phyloP scores from a whole-genome alignment of 1,139 yeast species.

The Geotrichum macrosporum region DNA sequence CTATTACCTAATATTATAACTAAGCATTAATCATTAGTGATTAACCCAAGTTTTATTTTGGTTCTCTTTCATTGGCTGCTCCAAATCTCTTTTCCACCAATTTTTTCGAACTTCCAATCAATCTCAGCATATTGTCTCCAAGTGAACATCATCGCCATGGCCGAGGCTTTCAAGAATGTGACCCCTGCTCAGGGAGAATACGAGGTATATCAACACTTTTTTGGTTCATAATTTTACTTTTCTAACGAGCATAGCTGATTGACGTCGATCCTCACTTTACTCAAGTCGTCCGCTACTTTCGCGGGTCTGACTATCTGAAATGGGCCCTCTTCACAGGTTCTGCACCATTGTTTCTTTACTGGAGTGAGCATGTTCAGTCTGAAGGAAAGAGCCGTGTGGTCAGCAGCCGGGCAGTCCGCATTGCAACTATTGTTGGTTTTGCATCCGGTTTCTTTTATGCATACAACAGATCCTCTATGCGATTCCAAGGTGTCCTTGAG shows the following conservation, averaged over 20 bases:
- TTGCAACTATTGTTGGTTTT: constrained; percentile 57
- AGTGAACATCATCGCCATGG: constrained; percentile 10
- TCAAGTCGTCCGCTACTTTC: constrained; percentile 68
- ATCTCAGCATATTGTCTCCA: background rate
- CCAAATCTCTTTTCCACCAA: background rate
- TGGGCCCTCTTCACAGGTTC: constrained; percentile 66
- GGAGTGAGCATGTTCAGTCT: constrained; percentile 50
- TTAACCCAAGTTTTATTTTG: too few species aligned
- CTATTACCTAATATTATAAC: too few species aligned
- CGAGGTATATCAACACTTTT: constrained; percentile 12
- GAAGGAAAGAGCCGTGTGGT: constrained; percentile 57
- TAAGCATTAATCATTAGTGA: too few species aligned
- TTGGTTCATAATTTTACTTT: background rate
- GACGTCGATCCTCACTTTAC: constrained; percentile 77
- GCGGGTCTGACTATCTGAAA: constrained; percentile 59
- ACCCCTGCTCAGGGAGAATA: constrained; percentile 22
- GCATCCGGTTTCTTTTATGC: constrained; percentile 70
- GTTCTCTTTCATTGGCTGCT: too few species aligned
- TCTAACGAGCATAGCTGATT: constrained; percentile 42
- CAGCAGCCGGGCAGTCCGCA: constrained; percentile 55
- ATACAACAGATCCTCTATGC: constrained; percentile 56
- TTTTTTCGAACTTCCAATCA: background rate
- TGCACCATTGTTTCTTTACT: constrained; percentile 59
- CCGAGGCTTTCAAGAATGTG: constrained; percentile 21
- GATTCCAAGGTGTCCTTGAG: constrained; percentile 79